These are phyloP conservation scores for Solanum pennellii DNA, from an alignment of 257 asterid genomes.

Conservation along the genomic window DNA sequence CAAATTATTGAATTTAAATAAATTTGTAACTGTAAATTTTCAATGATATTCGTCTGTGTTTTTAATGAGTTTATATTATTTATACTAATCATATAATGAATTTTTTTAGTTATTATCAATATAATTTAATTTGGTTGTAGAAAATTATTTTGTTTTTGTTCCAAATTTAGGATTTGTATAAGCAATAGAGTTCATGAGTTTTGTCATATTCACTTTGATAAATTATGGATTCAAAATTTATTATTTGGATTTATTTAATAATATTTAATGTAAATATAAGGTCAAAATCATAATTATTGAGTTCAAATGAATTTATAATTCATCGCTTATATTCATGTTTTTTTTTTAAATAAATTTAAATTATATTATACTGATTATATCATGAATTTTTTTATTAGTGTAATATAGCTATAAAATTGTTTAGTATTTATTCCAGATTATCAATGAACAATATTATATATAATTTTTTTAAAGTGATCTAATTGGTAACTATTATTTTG, in stretches of 20 bases:
- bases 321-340: not conserved
- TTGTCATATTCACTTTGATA: not conserved
- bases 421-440: not conserved
- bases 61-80: not conserved
- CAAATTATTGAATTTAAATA: not conserved
- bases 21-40: not conserved
- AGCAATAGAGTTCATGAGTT: not conserved
- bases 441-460: not conserved
- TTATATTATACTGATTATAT: not conserved
- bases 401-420: not conserved
- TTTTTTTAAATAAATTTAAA: not conserved
- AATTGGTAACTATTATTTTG: not conserved
- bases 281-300: not conserved
- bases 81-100: not conserved
- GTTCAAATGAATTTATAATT: fast-evolving
- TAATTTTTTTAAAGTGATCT: not conserved
- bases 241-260: not conserved
- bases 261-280: not conserved
- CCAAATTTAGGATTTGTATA: not conserved
- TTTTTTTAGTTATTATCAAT: not conserved
- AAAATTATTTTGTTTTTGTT: not conserved
- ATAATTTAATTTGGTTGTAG: not conserved
- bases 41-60: not conserved
- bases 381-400: not conserved
- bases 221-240: not conserved